Evolutionary conservation across 2,329 filamentous ascomycete genomes (phyloP), one percentile per base, ranked within the genome.

Genomic region (Esteya vermicola): DNA sequence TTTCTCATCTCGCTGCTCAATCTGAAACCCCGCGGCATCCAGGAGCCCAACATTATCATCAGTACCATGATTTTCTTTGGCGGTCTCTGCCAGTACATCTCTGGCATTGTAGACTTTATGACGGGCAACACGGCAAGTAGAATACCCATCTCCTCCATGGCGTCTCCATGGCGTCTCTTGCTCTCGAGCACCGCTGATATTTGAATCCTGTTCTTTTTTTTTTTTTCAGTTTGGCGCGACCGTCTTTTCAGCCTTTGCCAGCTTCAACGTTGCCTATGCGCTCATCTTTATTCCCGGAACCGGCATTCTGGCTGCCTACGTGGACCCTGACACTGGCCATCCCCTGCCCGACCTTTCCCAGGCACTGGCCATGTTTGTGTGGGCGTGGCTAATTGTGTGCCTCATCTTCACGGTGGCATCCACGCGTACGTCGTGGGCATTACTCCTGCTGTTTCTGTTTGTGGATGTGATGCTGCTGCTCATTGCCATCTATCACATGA

Each of bases 81-180:
- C 51, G 82, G 81, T 51, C 64, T 86, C 18, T 74, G 88, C 34
- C 84, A 89, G 64, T 67, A 89, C 41, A 65, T 85, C 22, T 78
- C 83, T 47, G 84, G 84, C 62, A 89, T 89, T 83, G 89, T 84
- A 83, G 83, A 88, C 64, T 84, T 88, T 72, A 79, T 81, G 30
- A 68, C 83, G 18, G 82, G 82, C 43, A 88, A 89, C 67, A 88
- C 83, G 21, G 40, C 36, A 32, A 14, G 39, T 20, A 14, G 8
- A 37, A 9, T 6, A 16, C 14, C 6, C 10, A 2, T 34, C 2
- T 35, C 19, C 8, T 21, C 33, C 6, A 13, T 35, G 3, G 4
- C 19, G 33, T 23, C 12, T 10, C 12, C 12, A 16, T 13, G 19
- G 33, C 14, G 20, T 23, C n/a, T 6, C 21, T 30, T 10, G 23